phyloP scores from a whole-genome alignment of 306 rosid genomes.

The Casuarina cunninghamiana region DNA sequence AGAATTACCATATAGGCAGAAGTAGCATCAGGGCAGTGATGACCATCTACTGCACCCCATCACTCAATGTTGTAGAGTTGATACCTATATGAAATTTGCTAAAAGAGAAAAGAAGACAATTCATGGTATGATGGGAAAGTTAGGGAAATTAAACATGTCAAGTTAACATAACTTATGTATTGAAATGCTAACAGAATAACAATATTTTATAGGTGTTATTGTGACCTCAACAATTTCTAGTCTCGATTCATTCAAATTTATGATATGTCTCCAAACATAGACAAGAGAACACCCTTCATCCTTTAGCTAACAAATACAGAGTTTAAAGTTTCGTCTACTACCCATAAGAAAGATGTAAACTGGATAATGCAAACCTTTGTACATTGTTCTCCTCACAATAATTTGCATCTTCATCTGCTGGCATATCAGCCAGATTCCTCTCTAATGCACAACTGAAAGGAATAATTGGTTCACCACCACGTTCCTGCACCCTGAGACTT shows the following conservation, averaged over 20 bases:
- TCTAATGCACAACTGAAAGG: slow-evolving; percentile 93
- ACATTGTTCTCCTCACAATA: slow-evolving; percentile 88
- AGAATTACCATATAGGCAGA: background rate
- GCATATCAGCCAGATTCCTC: slow-evolving; percentile 82
- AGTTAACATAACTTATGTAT: background rate
- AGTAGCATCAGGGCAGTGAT: background rate
- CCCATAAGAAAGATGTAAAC: background rate
- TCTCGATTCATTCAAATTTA: background rate
- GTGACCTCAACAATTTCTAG: background rate
- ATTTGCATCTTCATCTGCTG: slow-evolving; percentile 72
- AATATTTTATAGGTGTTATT: background rate
- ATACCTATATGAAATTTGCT: background rate
- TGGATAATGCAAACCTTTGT: slow-evolving; percentile 57
- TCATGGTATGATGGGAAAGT: background rate
- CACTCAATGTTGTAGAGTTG: background rate
- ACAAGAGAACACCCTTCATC: background rate
- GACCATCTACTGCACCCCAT: background rate
- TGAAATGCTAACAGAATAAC: background rate
- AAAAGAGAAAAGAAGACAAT: background rate
- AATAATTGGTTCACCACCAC: slow-evolving; percentile 84
- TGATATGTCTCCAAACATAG: background rate
- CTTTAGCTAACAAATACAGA: background rate
- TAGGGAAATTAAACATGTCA: background rate
- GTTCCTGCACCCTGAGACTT: slow-evolving; percentile 93
- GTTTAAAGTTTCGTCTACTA: background rate